Evolutionary conservation across 805 yeast genomes (phyloP).

Genomic region (Lipomyces kockii): DNA sequence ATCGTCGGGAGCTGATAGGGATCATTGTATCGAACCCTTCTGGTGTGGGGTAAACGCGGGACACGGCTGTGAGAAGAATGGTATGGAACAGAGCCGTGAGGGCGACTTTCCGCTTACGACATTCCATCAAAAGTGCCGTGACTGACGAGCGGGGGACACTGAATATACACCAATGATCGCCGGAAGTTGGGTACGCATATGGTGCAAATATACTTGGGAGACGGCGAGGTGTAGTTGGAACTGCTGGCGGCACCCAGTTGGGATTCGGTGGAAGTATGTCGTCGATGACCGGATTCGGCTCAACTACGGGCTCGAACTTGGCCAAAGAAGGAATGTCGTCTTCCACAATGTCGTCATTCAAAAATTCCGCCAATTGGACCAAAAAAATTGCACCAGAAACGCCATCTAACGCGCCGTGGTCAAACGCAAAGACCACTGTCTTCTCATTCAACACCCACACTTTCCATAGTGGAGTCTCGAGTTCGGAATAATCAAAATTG

Average conservation of each 20-base stretch:
- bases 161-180: neutral
- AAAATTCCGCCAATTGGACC: neutral
- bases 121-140: neutral
- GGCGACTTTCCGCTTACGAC: slow-evolving; percentile 16
- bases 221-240: neutral
- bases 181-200: neutral
- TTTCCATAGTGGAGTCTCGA: slow-evolving; percentile 15
- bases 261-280: neutral
- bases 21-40: slow-evolving; percentile 18
- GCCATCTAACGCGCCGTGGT: slow-evolving; percentile 22
- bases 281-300: slow-evolving; percentile 2
- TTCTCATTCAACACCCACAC: slow-evolving; percentile 3
- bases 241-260: slow-evolving; percentile 2
- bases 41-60: slow-evolving; percentile 11
- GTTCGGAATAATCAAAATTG: slow-evolving; percentile 1
- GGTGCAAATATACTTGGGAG: slow-evolving; percentile 2
- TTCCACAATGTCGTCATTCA: neutral
- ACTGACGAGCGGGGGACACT: neutral
- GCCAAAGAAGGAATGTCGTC: neutral
- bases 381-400: slow-evolving; percentile 11
- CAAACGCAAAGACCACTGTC: slow-evolving; percentile 12
- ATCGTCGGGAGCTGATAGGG: slow-evolving; percentile 28
- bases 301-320: neutral
- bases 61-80: slow-evolving; percentile 1
- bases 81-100: slow-evolving; percentile 24